Base-by-base conservation (phyloP, 805 yeast species). In the Ogataea allantospora region DNA sequence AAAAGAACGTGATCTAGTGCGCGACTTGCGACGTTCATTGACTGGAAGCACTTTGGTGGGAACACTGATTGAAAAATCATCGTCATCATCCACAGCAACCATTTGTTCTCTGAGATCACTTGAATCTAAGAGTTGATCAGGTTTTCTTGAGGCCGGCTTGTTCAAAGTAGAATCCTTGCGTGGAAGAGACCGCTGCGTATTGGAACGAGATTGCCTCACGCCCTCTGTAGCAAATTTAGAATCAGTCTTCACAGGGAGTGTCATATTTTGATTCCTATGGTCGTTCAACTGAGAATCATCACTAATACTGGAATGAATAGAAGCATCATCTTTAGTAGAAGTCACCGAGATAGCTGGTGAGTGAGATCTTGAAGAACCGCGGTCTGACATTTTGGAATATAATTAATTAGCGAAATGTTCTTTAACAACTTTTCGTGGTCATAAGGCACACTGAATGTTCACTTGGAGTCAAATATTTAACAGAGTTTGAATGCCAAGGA, bases 1-100 rank as follows among this genome's bases (percentile, higher is more conserved):
- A 39, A 71, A 57, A 1, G 75, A 66, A 14, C 61, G 62, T 0
- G 73, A 53, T 42, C 73, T 57, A 0, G 49, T 27, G 24, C 48
- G 48, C 1, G 54, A 29, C 7, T 47, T 50, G n/a, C 50, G 48
- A 20, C 46, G 41, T 10, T 42, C 44, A 12, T 32, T 13, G 19
- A 35, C 19, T 2, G 40, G 26, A 3, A 37, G 27, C 39, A 41
- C 22, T 12, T 40, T 33, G 15, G 36, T 19, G 15, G 56, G 55
- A 26, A 55, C 44, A 15, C 48, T 48, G 19, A 51, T 47, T 0
- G 47, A 57, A 40, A 46, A 54, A 20, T 51, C 59, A 18, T 54
- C 55, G 30, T 55, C 61, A 25, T 55, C 61, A 30, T 54, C 62
- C 6, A 42, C 44, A 11, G 51, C 58, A 15, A 55, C 46, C 60